These are phyloP conservation scores for Helotiales sp. DNA, from an alignment of 2,329 filamentous ascomycete species.

Conservation along the genomic window DNA sequence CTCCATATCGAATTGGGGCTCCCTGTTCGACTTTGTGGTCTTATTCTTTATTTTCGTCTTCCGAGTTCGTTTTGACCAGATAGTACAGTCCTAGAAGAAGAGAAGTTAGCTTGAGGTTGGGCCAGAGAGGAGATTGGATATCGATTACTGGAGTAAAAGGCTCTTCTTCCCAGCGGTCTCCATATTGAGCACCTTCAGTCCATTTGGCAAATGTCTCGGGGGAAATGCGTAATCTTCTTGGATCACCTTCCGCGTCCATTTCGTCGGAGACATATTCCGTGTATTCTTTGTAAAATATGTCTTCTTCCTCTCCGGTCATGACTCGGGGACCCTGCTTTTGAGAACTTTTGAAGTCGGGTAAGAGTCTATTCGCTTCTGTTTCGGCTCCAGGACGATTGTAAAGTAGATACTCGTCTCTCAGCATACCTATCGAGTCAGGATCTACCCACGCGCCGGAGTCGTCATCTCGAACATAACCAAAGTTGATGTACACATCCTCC, in stretches of 20 bases:
- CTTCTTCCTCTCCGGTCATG: constrained; percentile 20
- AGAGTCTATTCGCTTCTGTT: constrained; percentile 1
- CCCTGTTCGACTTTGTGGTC: background rate
- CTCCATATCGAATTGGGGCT: background rate
- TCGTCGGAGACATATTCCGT: constrained; percentile 39
- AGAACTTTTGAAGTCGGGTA: constrained; percentile 3
- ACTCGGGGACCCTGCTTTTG: constrained; percentile 10
- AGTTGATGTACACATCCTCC: constrained; percentile 24
- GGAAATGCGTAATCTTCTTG: constrained; percentile 39
- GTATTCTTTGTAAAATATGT: constrained; percentile 25
- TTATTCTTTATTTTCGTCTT: background rate
- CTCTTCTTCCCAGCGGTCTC: constrained; percentile 25
- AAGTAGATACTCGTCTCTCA: background rate
- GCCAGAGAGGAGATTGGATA: background rate
- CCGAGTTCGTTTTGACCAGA: background rate
- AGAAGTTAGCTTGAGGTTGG: background rate
- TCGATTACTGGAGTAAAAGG: constrained; percentile 21
- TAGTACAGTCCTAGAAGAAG: background rate
- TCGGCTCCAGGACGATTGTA: background rate
- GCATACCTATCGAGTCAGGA: constrained; percentile 27
- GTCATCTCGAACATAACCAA: constrained; percentile 30
- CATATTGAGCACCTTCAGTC: constrained; percentile 35
- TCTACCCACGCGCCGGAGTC: constrained; percentile 27
- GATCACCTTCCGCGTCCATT: constrained; percentile 43
- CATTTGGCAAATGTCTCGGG: constrained; percentile 45